Percentiles rank a stretch among this genome's conserved stretches.
These are phyloP conservation scores for Aciculoconidium aculeatum DNA, from an alignment of 805 yeast genomes.

Conservation along the genomic window DNA sequence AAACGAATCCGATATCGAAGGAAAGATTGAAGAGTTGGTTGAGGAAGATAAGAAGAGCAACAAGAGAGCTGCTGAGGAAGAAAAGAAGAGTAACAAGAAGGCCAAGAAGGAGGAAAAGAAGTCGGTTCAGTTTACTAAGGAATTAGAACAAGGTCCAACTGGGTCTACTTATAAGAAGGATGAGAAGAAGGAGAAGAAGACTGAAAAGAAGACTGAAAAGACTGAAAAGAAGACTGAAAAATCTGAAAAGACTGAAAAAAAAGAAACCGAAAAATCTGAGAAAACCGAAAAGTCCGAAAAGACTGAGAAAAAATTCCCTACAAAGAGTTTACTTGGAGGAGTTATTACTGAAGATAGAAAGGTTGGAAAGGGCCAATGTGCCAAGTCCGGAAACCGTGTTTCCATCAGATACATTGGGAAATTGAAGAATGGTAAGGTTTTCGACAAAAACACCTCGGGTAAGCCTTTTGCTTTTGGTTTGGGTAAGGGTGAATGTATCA, in stretches of 20 bases:
- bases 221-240: conserved; percentile 16
- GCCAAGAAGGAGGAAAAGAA: conserved; percentile 47
- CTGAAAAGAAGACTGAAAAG: conserved; percentile 13
- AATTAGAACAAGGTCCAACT: conserved; percentile 93
- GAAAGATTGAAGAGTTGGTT: conserved; percentile 67
- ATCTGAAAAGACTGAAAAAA: conserved; percentile 19
- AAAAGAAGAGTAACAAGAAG: conserved; percentile 24
- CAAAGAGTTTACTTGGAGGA: conserved; percentile 87
- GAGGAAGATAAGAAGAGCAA: conserved; percentile 48
- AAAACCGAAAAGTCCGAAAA: conserved; percentile 12
- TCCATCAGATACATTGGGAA: conserved; percentile 98
- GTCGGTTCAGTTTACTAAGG: conserved; percentile 78
- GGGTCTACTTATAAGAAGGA: conserved; percentile 33
- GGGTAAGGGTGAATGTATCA: conserved; percentile 97
- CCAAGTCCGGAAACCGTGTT: conserved; percentile 84
- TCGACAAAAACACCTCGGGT: conserved; percentile 96
- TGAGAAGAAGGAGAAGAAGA: conserved; percentile 20
- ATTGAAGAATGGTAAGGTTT: conserved; percentile 91
- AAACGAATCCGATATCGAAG: conserved; percentile 64
- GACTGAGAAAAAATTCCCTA: conserved; percentile 50
- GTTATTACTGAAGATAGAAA: conserved; percentile 90
- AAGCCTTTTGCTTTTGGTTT: conserved; percentile 88
- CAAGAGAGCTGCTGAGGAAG: conserved; percentile 32
- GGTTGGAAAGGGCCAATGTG: conserved; percentile 79
- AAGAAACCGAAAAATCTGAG: conserved; percentile 16